Evolutionary conservation across 768 basidiomycete species (phyloP), one percentile per base, ranked within the genome.

Genomic region (Rhizopogon vinicolor): DNA sequence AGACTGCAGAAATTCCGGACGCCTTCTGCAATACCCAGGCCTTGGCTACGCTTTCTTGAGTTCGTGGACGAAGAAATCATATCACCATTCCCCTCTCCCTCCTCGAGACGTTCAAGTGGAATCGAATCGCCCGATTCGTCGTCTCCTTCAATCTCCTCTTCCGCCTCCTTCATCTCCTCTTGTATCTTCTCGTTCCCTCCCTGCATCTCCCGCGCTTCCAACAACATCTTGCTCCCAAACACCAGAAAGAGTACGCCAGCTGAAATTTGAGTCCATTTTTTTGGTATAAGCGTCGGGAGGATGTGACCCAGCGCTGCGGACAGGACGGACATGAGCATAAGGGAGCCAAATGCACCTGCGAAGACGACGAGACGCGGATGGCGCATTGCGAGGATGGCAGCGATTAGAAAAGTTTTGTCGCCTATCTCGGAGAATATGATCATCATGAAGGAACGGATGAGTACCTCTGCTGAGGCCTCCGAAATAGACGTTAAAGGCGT

Each of bases 151-250:
- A 98, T 89, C 72, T 99, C 96, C 67, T 95, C 93, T 72, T 89
- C 87, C n/a, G 91, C 89, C 74, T 99, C 95, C 53, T 83, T 81
- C 88, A 98, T 91, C 72, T 98, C 97, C 69, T 98, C 95, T 64
- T 86, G 73, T 14, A 97, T 88, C 72, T 93, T 93, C 57, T 83
- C 87, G 52, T 74, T 86, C 6, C 90, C 93, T 0, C 75, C 73
- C 53, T 82, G 76, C 92, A 98, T 98, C 59, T 76, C 77, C 52
- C 84, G 74, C 3, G 85, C 95, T 68, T 99, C 96, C 66, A 86
- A 73, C 53, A 93, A 65, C 93, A 99, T 95, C 72, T 89, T 91
- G 48, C 76, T 74, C 5, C 97, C 97, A 70, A 98, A 99, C 1
- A 91, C 82, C 44, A 98, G 69, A 74, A 98, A 98, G 4, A 99